Evolutionary conservation across 2,329 filamentous ascomycete genomes (phyloP).

Genomic region (Chaetomiaceae sp.): DNA sequence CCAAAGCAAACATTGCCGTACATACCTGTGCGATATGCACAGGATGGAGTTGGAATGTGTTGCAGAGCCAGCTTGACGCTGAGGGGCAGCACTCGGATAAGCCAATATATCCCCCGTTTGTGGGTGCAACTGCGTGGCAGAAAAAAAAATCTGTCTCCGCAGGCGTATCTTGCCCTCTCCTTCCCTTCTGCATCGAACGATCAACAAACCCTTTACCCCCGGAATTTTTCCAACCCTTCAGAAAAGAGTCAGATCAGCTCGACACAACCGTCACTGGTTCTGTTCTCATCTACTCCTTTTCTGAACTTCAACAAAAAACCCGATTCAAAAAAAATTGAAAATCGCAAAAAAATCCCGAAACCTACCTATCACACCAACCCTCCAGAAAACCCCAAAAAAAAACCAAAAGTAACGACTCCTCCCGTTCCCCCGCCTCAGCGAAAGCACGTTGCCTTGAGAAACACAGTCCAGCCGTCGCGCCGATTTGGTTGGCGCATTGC

Average conservation of each 20-base stretch:
- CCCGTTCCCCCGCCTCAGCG: constrained; percentile 13
- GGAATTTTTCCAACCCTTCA: constrained; percentile 34
- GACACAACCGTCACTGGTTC: constrained; percentile 50
- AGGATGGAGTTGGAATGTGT: too few relatives aligned
- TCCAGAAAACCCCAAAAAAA: constrained; percentile 30
- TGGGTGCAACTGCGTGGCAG: constrained; percentile 4
- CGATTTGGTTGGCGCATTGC: constrained; percentile 5
- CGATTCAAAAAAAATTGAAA: constrained; percentile 57
- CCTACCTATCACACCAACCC: constrained; percentile 20
- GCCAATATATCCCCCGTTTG: constrained; percentile 13
- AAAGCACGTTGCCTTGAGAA: constrained; percentile 16
- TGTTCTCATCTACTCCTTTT: constrained; percentile 51
- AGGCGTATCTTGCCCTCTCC: constrained; percentile 20
- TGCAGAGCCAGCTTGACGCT: background rate
- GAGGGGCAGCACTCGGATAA: constrained; percentile 8
- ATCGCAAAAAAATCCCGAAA: constrained; percentile 39
- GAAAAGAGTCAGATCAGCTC: constrained; percentile 48
- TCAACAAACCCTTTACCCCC: constrained; percentile 23
- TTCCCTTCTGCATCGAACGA: constrained; percentile 23
- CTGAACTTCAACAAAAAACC: constrained; percentile 42
- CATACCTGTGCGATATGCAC: too few relatives aligned
- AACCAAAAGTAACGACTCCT: constrained; percentile 21
- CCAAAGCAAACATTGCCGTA: too few relatives aligned
- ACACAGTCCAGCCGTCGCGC: constrained; percentile 10
- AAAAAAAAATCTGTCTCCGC: constrained; percentile 26